Conservation (phyloP, 352 stramenopile species). For the Globisporangium emineosum region DNA sequence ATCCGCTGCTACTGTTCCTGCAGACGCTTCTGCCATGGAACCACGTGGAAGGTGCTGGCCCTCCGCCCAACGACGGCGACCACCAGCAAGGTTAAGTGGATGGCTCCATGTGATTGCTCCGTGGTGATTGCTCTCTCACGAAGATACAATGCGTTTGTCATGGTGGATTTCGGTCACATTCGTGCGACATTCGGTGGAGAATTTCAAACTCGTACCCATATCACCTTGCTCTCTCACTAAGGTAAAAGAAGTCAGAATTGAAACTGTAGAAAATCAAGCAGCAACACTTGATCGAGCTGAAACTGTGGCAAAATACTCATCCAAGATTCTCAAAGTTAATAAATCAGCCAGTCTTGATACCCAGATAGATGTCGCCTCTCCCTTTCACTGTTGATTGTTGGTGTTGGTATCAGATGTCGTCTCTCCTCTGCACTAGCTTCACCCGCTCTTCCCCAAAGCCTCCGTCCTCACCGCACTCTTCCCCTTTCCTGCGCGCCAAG, state of each 20-base stretch:
- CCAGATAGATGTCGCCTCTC: background rate
- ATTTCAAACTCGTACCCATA: constrained; percentile 10
- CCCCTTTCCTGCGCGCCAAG: background rate
- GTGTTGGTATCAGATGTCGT: background rate
- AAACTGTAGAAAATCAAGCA: background rate
- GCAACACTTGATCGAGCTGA: background rate
- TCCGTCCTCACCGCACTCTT: background rate
- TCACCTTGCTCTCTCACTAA: background rate
- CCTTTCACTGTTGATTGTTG: background rate
- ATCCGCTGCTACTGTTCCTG: constrained; percentile 81
- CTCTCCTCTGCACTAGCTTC: background rate
- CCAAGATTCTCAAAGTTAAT: background rate
- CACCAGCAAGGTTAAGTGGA: background rate
- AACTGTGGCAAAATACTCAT: constrained; percentile 1
- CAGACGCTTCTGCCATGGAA: constrained; percentile 86
- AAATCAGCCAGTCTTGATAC: constrained; percentile 1
- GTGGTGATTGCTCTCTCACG: background rate
- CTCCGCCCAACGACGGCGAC: constrained; percentile 6
- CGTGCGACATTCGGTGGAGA: constrained; percentile 6
- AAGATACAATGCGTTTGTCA: background rate
- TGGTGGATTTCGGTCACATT: constrained; percentile 7
- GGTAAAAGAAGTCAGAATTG: constrained; percentile 2
- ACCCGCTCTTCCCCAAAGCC: background rate
- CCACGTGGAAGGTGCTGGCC: constrained; percentile 58
- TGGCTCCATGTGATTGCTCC: background rate